Evolutionary conservation across 805 yeast species (phyloP).

Genomic region (Danielia oregonensis): DNA sequence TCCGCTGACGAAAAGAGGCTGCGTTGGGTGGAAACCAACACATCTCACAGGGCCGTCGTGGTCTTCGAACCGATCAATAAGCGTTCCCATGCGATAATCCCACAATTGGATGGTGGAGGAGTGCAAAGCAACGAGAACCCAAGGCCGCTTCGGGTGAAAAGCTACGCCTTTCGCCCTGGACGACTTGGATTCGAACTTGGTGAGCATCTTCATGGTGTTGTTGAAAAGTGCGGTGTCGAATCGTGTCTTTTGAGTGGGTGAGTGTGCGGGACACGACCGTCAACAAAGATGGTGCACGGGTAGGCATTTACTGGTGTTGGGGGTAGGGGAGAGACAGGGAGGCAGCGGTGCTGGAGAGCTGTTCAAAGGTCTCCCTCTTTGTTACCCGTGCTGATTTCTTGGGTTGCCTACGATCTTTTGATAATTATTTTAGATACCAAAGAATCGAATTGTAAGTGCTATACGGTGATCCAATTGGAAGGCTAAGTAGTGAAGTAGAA

Average conservation of each 20-base stretch:
- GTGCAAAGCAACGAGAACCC: conserved; percentile 92
- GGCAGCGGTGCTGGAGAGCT: too few relatives aligned
- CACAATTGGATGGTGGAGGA: conserved; percentile 98
- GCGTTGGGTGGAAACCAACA: conserved; percentile 95
- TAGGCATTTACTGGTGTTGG: too few relatives aligned
- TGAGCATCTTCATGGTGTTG: conserved; percentile 25
- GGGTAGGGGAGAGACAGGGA: neutral
- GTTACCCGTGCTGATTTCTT: too few relatives aligned
- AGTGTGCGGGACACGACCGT: neutral
- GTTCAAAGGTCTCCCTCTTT: too few relatives aligned
- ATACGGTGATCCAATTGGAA: too few relatives aligned
- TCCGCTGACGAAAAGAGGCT: conserved; percentile 94
- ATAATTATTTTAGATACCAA: too few relatives aligned
- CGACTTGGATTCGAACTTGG: conserved; percentile 92
- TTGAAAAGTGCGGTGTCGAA: conserved; percentile 4
- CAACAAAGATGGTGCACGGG: too few relatives aligned
- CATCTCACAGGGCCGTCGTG: conserved; percentile 98
- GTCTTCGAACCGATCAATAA: conserved; percentile 94
- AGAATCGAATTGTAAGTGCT: too few relatives aligned
- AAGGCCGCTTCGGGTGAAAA: conserved; percentile 92
- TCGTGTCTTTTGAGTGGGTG: neutral
- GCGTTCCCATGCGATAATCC: conserved; percentile 99
- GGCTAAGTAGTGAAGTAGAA: too few relatives aligned
- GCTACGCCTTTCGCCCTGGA: conserved; percentile 98
- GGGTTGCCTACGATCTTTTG: too few relatives aligned